These are phyloP conservation scores for Entomophthora muscae DNA, from an alignment of 371 early-diverging fungal genomes.

Conservation along the genomic window DNA sequence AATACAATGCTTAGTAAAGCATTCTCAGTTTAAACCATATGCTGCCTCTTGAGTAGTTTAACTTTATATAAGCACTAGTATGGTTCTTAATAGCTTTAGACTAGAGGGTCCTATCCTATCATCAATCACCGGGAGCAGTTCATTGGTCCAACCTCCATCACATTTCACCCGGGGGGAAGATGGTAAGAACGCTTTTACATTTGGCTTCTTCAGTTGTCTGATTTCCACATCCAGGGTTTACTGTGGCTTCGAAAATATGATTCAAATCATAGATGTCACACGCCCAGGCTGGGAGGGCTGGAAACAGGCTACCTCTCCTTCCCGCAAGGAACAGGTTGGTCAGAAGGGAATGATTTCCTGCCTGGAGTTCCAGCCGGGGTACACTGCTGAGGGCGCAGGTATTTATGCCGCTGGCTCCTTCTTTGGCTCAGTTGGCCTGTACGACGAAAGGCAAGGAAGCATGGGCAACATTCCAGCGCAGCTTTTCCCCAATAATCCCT, in stretches of 20 bases:
- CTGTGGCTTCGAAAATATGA: constrained; percentile 45
- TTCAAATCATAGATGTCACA: constrained; percentile 41
- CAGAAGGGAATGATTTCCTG: constrained; percentile 28
- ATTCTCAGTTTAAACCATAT: no score
- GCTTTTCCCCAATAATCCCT: not conserved
- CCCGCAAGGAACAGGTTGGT: constrained; percentile 34
- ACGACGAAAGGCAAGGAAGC: not conserved
- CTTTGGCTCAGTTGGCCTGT: not conserved
- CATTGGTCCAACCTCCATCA: constrained; percentile 34
- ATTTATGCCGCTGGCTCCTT: not conserved
- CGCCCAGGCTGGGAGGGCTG: constrained; percentile 27
- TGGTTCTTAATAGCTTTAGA: no score
- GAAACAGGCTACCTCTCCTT: constrained; percentile 31
- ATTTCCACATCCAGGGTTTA: no score
- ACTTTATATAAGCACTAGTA: no score
- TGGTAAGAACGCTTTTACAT: no score
- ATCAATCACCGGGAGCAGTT: constrained; percentile 44
- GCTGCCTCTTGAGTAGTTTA: no score
- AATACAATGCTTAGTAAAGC: no score
- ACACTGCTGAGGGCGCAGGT: not conserved
- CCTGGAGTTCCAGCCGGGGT: not conserved
- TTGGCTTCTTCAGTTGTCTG: no score
- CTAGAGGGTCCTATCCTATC: constrained; percentile 34
- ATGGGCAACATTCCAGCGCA: not conserved
- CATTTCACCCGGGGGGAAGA: constrained; percentile 36